Conservation (phyloP, 768 basidiomycete genomes). For the Lentinula aciculospora region DNA sequence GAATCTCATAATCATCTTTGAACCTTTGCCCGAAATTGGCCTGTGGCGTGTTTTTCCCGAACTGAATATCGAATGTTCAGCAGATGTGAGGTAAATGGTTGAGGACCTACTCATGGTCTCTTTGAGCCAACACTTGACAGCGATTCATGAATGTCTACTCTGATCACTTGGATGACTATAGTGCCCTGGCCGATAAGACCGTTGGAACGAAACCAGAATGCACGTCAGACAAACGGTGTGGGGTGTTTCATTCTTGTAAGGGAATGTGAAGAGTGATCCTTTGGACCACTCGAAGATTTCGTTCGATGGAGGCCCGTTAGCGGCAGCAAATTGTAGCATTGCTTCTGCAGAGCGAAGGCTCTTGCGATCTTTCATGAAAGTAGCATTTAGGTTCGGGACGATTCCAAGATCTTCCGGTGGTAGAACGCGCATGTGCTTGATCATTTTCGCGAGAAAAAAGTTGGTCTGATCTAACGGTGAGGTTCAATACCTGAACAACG, state of each 20-base stretch:
- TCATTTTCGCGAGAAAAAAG: too few species aligned
- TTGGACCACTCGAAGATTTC: not conserved
- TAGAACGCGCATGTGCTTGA: too few species aligned
- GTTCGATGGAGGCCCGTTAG: not conserved
- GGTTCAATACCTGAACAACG: too few species aligned
- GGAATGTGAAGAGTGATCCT: not conserved
- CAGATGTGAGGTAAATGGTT: too few species aligned
- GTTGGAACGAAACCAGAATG: not conserved
- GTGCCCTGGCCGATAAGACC: not conserved
- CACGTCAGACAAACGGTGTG: not conserved
- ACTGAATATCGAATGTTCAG: not conserved
- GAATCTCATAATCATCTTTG: not conserved
- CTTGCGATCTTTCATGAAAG: not conserved
- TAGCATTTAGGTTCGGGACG: too few species aligned
- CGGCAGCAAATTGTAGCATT: not conserved
- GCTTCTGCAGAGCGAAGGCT: too few species aligned
- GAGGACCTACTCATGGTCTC: too few species aligned
- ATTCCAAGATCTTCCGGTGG: too few species aligned
- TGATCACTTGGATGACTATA: not conserved
- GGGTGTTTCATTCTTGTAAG: not conserved
- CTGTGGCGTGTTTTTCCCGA: not conserved
- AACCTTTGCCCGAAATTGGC: not conserved
- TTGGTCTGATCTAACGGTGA: too few species aligned
- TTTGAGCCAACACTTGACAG: not conserved
- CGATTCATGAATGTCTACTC: not conserved